A percentile compares a stretch with the other conserved stretches of the same genome.
Evolutionary conservation across 352 stramenopile species (phyloP).

Genomic region (Phytophthora capsici): DNA sequence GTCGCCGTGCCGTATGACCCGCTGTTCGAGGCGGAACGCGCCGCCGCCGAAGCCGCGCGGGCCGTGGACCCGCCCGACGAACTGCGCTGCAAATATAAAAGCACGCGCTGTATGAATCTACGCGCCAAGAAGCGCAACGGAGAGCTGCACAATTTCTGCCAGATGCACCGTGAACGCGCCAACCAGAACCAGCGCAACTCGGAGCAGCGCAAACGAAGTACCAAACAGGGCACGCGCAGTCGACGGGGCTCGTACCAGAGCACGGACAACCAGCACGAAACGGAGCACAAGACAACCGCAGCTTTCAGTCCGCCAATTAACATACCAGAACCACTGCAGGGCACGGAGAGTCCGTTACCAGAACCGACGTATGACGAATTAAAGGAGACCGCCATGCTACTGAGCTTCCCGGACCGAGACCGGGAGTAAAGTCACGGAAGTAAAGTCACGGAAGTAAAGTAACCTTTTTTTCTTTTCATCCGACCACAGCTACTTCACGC

Average conservation of each 20-base stretch:
- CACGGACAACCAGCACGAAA: slow-evolving; percentile 7
- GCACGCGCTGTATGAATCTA: slow-evolving; percentile 47
- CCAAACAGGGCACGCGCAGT: slow-evolving; percentile 22
- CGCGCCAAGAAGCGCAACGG: slow-evolving; percentile 56
- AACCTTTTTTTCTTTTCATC: no score
- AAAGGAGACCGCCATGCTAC: slow-evolving; percentile 42
- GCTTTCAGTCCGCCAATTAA: slow-evolving; percentile 15
- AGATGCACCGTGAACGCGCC: slow-evolving; percentile 55
- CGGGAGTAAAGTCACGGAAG: slow-evolving; percentile 22
- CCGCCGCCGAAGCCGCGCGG: slow-evolving; percentile 19
- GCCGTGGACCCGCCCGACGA: slow-evolving; percentile 34
- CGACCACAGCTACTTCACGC: neutral
- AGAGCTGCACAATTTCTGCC: slow-evolving; percentile 58
- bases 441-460: no score
- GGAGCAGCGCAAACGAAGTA: slow-evolving; percentile 55
- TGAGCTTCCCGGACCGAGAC: slow-evolving; percentile 37
- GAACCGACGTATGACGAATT: slow-evolving; percentile 42
- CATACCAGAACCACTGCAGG: slow-evolving; percentile 39
- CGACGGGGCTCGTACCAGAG: slow-evolving; percentile 10
- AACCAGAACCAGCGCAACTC: slow-evolving; percentile 79
- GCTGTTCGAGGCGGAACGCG: slow-evolving; percentile 24
- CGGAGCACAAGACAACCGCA: slow-evolving; percentile 1
- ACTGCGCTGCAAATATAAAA: slow-evolving; percentile 55
- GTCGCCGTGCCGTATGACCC: slow-evolving; percentile 37
- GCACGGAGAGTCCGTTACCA: slow-evolving; percentile 24